A percentile compares a stretch with the other conserved stretches of the same genome.
Conservation (phyloP, 352 stramenopile genomes). For the Phytophthora fragariae region DNA sequence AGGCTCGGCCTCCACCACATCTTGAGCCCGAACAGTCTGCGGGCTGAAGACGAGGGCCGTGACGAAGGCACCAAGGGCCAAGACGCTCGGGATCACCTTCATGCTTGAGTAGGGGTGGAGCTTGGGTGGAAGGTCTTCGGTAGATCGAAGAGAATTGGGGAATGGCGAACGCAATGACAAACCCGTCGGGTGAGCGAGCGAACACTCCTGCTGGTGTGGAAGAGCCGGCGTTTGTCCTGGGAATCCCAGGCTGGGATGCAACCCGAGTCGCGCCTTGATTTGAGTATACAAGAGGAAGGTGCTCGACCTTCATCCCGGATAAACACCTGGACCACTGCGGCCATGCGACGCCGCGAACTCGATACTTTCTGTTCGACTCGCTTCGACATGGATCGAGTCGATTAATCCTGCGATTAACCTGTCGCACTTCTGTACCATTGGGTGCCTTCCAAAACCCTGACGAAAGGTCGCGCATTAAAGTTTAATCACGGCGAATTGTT, state of each 20-base stretch:
- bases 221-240: conserved; percentile 21
- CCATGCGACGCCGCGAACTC: conserved; percentile 31
- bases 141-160: conserved; percentile 27
- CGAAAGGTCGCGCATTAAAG: no score
- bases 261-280: conserved; percentile 13
- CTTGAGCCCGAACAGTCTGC: conserved; percentile 21
- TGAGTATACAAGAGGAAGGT: conserved; percentile 14
- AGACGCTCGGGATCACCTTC: conserved; percentile 32
- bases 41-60: conserved; percentile 26
- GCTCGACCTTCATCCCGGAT: conserved; percentile 19
- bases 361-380: conserved; percentile 25
- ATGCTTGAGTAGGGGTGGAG: conserved; percentile 17
- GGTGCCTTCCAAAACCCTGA: no score
- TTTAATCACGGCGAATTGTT: no score
- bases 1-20: conserved; percentile 38
- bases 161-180: conserved; percentile 16
- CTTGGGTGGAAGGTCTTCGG: conserved; percentile 19
- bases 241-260: conserved; percentile 1
- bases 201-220: conserved; percentile 2
- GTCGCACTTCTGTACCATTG: conserved; percentile 17
- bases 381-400: conserved; percentile 18
- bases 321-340: conserved; percentile 14
- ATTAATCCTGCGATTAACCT: conserved; percentile 25
- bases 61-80: conserved; percentile 27
- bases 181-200: neutral